Conservation (phyloP, 805 yeast species). For the Myxozyma neotropica region DNA sequence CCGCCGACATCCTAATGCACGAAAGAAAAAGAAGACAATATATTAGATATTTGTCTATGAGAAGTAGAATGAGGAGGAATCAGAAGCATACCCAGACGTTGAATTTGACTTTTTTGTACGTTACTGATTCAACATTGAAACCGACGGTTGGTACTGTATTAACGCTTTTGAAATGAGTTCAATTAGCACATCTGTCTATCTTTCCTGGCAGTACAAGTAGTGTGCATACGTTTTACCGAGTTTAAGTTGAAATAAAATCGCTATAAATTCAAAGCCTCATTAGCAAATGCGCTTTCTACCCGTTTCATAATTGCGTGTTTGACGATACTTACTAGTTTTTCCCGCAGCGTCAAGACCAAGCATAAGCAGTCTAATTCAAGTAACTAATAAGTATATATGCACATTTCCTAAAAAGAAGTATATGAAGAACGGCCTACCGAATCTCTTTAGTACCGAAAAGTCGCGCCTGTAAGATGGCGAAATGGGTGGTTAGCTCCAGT, state of each 20-base stretch:
- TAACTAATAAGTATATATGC: neutral
- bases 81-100: conserved; percentile 75
- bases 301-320: neutral
- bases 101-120: conserved; percentile 75
- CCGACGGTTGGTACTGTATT: conserved; percentile 71
- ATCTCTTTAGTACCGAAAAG: conserved; percentile 26
- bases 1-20: conserved; percentile 99
- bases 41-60: neutral
- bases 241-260: conserved; percentile 74
- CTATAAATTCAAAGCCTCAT: neutral
- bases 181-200: neutral
- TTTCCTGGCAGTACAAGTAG: no score
- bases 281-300: neutral
- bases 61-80: no score
- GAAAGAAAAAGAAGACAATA: no score
- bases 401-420: neutral
- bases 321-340: conserved; percentile 42
- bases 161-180: conserved; percentile 42
- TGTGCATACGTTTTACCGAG: conserved; percentile 23
- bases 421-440: conserved; percentile 8
- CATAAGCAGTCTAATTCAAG: conserved; percentile 63
- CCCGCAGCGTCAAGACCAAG: conserved; percentile 93
- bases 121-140: conserved; percentile 84
- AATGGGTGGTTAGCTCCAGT: no score
- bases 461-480: conserved; percentile 21